phyloP scores from a whole-genome alignment of 176 grass and related monocot genomes.

The Echinochloa phyllopogon region DNA sequence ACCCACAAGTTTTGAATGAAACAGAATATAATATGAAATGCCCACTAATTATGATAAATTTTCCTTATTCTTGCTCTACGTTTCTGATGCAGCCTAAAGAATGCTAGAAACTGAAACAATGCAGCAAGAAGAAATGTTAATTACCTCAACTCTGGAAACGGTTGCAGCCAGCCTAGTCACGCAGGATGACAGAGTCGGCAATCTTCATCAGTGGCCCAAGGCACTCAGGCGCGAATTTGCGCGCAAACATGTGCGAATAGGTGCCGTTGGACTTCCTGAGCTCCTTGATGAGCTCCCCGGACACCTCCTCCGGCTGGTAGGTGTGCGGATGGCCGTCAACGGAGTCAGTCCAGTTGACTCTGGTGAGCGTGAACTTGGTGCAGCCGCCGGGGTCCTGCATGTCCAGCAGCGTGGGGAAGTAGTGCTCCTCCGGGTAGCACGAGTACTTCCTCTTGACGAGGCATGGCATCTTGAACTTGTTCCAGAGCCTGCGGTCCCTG shows the following conservation, averaged over 20 bases:
- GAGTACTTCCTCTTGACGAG: constrained; percentile 57
- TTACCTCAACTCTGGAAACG: constrained; percentile 51
- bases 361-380: constrained; percentile 81
- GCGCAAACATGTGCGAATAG: constrained; percentile 80
- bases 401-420: constrained; percentile 92
- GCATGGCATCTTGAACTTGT: constrained; percentile 92
- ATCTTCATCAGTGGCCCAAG: constrained; percentile 73
- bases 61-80: not conserved
- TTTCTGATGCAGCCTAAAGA: constrained; percentile 10
- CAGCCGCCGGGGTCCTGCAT: constrained; percentile 85
- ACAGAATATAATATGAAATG: not conserved
- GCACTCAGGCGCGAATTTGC: constrained; percentile 70
- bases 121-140: not conserved
- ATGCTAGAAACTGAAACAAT: not conserved
- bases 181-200: constrained; percentile 72
- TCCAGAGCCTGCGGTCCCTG: constrained; percentile 84
- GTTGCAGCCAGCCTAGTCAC: constrained; percentile 48
- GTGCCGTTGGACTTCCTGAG: constrained; percentile 88
- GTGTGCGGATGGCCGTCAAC: constrained; percentile 77
- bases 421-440: constrained; percentile 98
- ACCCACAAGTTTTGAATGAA: not conserved
- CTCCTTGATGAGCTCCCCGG: constrained; percentile 59
- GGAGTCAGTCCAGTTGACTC: constrained; percentile 88
- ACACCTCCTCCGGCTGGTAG: constrained; percentile 72
- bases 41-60: not conserved